Evolutionary conservation across 2,329 filamentous ascomycete species (phyloP).

Genomic region (Conoideocrella luteorostrata): DNA sequence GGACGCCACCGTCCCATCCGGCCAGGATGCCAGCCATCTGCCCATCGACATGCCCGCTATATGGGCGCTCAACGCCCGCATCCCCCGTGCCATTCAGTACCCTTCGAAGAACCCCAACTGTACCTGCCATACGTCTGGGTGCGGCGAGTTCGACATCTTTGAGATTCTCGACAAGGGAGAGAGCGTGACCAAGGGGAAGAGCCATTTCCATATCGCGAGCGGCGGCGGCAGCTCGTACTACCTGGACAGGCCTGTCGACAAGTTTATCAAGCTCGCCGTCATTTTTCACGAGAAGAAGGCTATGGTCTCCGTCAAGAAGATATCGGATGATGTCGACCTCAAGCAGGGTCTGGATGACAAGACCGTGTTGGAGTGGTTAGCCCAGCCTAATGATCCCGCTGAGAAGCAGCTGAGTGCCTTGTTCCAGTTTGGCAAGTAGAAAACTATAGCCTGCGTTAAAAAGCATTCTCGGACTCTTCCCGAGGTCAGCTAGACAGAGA

Average conservation of each 20-base stretch:
- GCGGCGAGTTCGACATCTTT: constrained; percentile 71
- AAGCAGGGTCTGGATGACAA: constrained; percentile 29
- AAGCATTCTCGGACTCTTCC: no score
- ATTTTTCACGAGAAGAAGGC: constrained; percentile 49
- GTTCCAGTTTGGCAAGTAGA: constrained; percentile 13
- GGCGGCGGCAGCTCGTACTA: constrained; percentile 64
- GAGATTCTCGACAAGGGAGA: constrained; percentile 63
- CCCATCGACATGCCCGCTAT: constrained; percentile 66
- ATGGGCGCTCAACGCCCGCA: constrained; percentile 70
- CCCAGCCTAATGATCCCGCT: constrained; percentile 8
- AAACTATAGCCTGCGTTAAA: background rate
- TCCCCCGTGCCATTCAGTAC: constrained; percentile 66
- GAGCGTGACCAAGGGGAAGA: constrained; percentile 60
- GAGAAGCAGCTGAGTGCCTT: constrained; percentile 15
- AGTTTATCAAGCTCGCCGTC: constrained; percentile 57
- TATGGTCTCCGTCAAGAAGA: constrained; percentile 49
- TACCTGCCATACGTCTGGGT: constrained; percentile 64
- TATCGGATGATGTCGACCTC: constrained; percentile 37
- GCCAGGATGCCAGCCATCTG: no score
- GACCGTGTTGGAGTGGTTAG: constrained; percentile 30
- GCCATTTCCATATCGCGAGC: constrained; percentile 59
- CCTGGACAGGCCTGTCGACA: constrained; percentile 57
- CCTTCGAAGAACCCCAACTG: no score
- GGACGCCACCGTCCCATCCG: constrained; percentile 43
- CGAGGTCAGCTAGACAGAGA: no score